Conservation (phyloP, 192 early-diverging fungal genomes). For the Podila epicladia region DNA sequence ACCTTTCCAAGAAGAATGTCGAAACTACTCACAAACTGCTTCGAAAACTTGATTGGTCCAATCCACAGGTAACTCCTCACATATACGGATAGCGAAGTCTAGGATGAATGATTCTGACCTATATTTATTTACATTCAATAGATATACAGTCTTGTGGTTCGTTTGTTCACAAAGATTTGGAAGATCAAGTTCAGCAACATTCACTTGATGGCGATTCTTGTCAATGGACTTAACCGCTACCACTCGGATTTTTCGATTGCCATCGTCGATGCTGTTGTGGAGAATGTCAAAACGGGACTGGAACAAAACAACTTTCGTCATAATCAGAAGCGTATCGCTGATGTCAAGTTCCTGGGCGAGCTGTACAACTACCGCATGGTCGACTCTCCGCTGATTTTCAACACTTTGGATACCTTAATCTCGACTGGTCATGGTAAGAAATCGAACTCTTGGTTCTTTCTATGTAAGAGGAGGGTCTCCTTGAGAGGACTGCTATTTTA, state of each 20-base stretch:
- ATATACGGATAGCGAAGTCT: neutral
- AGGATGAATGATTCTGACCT: too few species aligned
- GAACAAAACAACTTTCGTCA: conserved; percentile 94
- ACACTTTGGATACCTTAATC: conserved; percentile 85
- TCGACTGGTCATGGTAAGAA: conserved; percentile 84
- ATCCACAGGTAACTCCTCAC: conserved; percentile 53
- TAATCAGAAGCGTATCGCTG: conserved; percentile 90
- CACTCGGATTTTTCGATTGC: conserved; percentile 89
- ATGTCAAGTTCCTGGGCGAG: conserved; percentile 88
- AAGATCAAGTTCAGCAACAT: conserved; percentile 93
- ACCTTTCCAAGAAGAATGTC: conserved; percentile 77
- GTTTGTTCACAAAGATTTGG: conserved; percentile 91
- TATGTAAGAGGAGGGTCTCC: too few species aligned
- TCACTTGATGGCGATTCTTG: conserved; percentile 83
- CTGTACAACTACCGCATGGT: conserved; percentile 92
- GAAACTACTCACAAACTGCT: conserved; percentile 75
- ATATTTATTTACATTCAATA: neutral
- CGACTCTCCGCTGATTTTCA: conserved; percentile 81
- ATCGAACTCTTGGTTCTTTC: neutral
- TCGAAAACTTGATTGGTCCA: conserved; percentile 90
- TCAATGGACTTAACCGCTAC: conserved; percentile 77
- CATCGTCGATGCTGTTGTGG: conserved; percentile 88
- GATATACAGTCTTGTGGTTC: conserved; percentile 69
- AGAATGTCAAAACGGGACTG: conserved; percentile 88
- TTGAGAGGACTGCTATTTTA: neutral